phyloP scores from a whole-genome alignment of 2,329 filamentous ascomycete species.

The Fusarium sp. region DNA sequence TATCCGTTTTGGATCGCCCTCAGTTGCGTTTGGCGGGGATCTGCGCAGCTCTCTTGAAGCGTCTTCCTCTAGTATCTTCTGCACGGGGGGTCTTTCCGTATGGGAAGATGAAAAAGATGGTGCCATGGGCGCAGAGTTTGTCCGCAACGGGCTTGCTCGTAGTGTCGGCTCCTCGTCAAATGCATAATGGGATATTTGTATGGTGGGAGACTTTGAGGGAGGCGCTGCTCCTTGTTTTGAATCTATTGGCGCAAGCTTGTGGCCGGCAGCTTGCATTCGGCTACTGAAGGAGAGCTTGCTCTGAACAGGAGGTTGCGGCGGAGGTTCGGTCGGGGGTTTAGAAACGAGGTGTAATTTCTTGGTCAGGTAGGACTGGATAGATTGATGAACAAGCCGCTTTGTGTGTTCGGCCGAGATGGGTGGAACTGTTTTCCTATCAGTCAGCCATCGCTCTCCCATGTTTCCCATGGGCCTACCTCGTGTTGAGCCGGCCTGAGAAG shows the following conservation, averaged over 20 bases:
- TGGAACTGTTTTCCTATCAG: conserved; percentile 38
- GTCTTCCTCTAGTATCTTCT: conserved; percentile 25
- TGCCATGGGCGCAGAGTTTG: conserved; percentile 29
- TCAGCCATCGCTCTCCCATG: conserved; percentile 15
- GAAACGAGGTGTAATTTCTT: conserved; percentile 37
- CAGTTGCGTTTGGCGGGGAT: conserved; percentile 27
- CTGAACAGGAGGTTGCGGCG: conserved; percentile 18
- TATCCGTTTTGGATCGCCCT: conserved; percentile 62
- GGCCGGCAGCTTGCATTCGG: conserved; percentile 31
- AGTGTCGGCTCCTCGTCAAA: conserved; percentile 53
- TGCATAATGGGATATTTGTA: conserved; percentile 40
- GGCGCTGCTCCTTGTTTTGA: conserved; percentile 6
- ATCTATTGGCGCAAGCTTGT: conserved; percentile 11
- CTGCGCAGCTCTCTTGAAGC: conserved; percentile 24
- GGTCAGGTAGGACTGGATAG: conserved; percentile 46
- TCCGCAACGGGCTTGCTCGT: conserved; percentile 46
- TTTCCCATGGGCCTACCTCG: conserved; percentile 25
- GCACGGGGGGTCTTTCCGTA: conserved; percentile 50
- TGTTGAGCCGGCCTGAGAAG: conserved; percentile 20
- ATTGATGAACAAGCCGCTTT: conserved; percentile 47
- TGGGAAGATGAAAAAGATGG: conserved; percentile 59
- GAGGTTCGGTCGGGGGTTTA: conserved; percentile 25
- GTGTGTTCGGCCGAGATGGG: conserved; percentile 50
- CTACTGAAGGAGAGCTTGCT: conserved; percentile 35
- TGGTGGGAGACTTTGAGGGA: conserved; percentile 29